Conservation (phyloP, 768 basidiomycete species). For the Ramaria sp. region DNA sequence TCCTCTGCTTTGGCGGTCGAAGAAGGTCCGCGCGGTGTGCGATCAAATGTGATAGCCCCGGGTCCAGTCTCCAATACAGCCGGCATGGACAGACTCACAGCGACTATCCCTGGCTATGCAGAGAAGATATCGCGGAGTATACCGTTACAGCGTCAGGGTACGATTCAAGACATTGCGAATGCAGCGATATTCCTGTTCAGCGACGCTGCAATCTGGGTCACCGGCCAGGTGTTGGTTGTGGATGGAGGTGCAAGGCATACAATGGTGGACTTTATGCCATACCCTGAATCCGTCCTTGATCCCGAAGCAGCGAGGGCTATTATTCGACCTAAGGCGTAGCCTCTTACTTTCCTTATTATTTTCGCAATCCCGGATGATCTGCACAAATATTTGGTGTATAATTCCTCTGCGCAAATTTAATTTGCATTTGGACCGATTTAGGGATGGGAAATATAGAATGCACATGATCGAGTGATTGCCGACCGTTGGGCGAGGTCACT, state of each 20-base stretch:
- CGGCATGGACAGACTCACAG: slow-evolving; percentile 23
- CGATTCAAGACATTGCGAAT: slow-evolving; percentile 56
- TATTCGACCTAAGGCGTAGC: slow-evolving; percentile 32
- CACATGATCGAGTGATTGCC: background rate
- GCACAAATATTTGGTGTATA: background rate
- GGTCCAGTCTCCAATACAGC: slow-evolving; percentile 77
- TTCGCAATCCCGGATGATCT: background rate
- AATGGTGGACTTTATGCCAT: slow-evolving; percentile 39
- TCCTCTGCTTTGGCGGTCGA: slow-evolving; percentile 82
- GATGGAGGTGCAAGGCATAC: slow-evolving; percentile 57
- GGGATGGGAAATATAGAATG: background rate
- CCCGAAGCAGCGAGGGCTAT: slow-evolving; percentile 38
- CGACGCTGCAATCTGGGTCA: slow-evolving; percentile 64
- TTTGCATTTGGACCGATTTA: too few species aligned
- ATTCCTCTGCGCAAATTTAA: background rate
- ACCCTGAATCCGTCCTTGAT: slow-evolving; percentile 54
- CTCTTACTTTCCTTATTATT: background rate
- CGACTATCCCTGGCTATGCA: slow-evolving; percentile 2
- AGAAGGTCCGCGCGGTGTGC: slow-evolving; percentile 90
- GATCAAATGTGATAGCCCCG: slow-evolving; percentile 80
- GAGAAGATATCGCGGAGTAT: slow-evolving; percentile 8
- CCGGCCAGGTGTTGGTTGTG: slow-evolving; percentile 63
- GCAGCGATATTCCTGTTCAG: slow-evolving; percentile 76
- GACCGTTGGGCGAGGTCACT: background rate
- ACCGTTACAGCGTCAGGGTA: slow-evolving; percentile 41